phyloP scores from a whole-genome alignment of 148 eudicot species.

The Chenopodium formosanum region DNA sequence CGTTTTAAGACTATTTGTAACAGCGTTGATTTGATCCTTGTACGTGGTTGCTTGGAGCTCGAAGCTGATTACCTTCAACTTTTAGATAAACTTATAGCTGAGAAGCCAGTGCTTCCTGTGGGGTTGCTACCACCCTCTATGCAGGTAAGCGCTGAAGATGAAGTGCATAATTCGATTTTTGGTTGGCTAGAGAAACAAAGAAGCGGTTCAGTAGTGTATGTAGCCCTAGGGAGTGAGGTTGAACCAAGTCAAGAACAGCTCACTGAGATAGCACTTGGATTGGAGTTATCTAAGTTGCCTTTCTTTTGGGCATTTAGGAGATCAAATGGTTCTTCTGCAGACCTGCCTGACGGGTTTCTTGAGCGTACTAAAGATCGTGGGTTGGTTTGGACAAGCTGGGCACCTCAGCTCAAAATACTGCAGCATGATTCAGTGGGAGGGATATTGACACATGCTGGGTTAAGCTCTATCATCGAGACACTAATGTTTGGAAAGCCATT shows the following conservation, averaged over 20 bases:
- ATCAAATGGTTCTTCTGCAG: no score
- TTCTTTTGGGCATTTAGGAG: constrained; percentile 40
- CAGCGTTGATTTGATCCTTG: constrained; percentile 23
- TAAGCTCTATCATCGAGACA: constrained; percentile 29
- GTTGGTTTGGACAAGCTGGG: no score
- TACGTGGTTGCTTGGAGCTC: constrained; percentile 31
- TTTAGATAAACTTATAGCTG: constrained; percentile 12
- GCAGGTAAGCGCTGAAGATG: not conserved
- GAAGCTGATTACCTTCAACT: constrained; percentile 33
- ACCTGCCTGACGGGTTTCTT: no score
- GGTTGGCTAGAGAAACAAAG: constrained; percentile 35
- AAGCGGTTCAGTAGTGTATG: constrained; percentile 36
- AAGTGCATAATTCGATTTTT: constrained; percentile 19
- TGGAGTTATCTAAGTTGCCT: constrained; percentile 32
- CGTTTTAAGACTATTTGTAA: not conserved
- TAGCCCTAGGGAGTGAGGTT: constrained; percentile 38
- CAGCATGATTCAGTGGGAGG: constrained; percentile 41
- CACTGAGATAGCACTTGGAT: constrained; percentile 36
- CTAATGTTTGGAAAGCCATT: constrained; percentile 27
- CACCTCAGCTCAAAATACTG: constrained; percentile 27
- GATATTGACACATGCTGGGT: constrained; percentile 42
- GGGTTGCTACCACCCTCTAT: constrained; percentile 22
- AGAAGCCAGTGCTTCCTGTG: constrained; percentile 35
- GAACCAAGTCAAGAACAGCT: constrained; percentile 35
- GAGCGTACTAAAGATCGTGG: no score